These are phyloP conservation scores for Rhynchospora breviuscula DNA, from an alignment of 176 grass and related monocot genomes.

Conservation along the genomic window DNA sequence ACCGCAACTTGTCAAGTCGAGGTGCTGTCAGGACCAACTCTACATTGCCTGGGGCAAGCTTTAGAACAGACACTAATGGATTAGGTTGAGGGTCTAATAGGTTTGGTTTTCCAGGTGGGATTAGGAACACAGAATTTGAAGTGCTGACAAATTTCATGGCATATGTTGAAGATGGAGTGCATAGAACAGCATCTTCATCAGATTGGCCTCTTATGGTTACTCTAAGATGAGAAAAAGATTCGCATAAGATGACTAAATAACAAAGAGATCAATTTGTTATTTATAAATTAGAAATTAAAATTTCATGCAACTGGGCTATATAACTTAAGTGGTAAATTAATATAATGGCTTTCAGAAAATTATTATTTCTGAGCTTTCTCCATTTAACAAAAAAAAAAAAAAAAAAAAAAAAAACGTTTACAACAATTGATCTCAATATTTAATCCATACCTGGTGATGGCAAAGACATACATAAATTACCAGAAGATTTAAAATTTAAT, in stretches of 20 bases:
- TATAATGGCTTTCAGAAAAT: no score
- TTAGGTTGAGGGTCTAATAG: constrained; percentile 9
- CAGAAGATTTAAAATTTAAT: not conserved
- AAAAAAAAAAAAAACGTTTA: not conserved
- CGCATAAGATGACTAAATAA: not conserved
- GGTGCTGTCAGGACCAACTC: constrained; percentile 69
- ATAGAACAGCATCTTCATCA: constrained; percentile 86
- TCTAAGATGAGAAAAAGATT: constrained; percentile 15
- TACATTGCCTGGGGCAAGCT: constrained; percentile 67
- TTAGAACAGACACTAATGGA: constrained; percentile 46
- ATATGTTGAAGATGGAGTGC: constrained; percentile 73
- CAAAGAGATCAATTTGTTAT: not conserved
- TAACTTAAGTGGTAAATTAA: not conserved
- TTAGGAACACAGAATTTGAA: constrained; percentile 71
- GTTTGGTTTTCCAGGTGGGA: constrained; percentile 39
- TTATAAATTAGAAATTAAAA: not conserved
- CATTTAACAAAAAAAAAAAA: not conserved
- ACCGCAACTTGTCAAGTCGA: constrained; percentile 61
- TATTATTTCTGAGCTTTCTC: not conserved
- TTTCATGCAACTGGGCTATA: not conserved
- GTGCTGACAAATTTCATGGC: constrained; percentile 95
- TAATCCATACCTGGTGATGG: no score
- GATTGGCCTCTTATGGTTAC: constrained; percentile 50
- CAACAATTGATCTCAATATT: not conserved
- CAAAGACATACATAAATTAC: no score